Evolutionary conservation across 108 stramenopile genomes (phyloP), one percentile per base, ranked within the genome.

Genomic region (Nitzschia putrida): DNA sequence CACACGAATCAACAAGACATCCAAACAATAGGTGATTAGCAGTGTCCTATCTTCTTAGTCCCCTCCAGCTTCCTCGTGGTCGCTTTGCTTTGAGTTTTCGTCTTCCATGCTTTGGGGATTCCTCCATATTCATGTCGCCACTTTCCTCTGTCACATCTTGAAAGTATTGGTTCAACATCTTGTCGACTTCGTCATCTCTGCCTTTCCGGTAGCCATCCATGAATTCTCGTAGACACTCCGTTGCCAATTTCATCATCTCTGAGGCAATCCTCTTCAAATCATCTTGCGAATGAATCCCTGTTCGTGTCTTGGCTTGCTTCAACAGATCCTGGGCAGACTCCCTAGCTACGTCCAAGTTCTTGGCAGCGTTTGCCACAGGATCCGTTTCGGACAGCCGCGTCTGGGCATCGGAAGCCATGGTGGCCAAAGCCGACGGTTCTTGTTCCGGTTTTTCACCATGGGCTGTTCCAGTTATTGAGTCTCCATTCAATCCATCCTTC

Each of bases 171-270:
- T 89, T 74, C 25, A 91, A 60, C 90, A 94, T 90, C 45, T 84
- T 85, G 18, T 94, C 90, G 10, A 94, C 73, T 75, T 94, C 93
- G 42, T 85, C 78, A 61, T 94, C 93, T 24, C 93, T 73, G 24
- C 92, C 93, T 55, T 81, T 75, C 7, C 93, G 83, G 55, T 94
- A 94, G 0, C 90, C 93, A n/a, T 73, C 82, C 88, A 94, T 90
- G 67, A 94, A 94, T 66, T 91, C 82, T 6, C 72, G 20, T 12
- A 91, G 51, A 66, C 87, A 87, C 22, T 85, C 83, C 3, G 85
- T 89, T 12, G 76, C 85, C 7, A 91, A 68, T 61, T 78, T 80
- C 88, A 94, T 68, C 66, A 80, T 79, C 47, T 87, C 82, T 20
- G 64, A 49, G 8, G 84, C 85, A 69, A 89, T 80, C 42, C 44